These are phyloP conservation scores for Exophiala sideris DNA, from an alignment of 2,329 filamentous ascomycete species.

Conservation along the genomic window DNA sequence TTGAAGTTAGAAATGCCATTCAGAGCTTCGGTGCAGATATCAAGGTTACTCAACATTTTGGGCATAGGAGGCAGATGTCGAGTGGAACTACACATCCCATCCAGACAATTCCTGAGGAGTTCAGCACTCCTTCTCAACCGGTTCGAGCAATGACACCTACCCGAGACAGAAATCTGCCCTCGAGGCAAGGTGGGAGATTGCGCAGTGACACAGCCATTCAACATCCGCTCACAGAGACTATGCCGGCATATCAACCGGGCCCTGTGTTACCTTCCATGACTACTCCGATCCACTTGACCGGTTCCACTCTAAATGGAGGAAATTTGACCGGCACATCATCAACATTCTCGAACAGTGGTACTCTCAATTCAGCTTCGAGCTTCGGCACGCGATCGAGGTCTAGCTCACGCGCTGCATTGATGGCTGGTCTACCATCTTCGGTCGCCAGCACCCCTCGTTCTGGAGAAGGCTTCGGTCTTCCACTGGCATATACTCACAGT, in stretches of 20 bases:
- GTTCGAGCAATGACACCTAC: constrained; percentile 43
- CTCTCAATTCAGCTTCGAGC: constrained; percentile 14
- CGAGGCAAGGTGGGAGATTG: constrained; percentile 40
- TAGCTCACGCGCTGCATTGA: constrained; percentile 25
- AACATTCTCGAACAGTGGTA: constrained; percentile 22
- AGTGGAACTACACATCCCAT: constrained; percentile 31
- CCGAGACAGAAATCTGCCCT: constrained; percentile 37
- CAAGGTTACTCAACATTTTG: constrained; percentile 22
- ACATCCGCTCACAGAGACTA: constrained; percentile 34
- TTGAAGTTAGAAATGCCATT: constrained; percentile 60
- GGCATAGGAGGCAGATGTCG: constrained; percentile 31
- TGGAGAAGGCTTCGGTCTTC: constrained; percentile 71
- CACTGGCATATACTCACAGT: constrained; percentile 44
- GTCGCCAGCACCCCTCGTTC: constrained; percentile 71
- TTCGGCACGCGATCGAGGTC: constrained; percentile 26
- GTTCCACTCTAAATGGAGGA: constrained; percentile 20
- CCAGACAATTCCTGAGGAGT: constrained; percentile 33
- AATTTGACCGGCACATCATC: constrained; percentile 16
- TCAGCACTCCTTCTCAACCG: constrained; percentile 31
- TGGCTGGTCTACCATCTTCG: constrained; percentile 42
- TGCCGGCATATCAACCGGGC: constrained; percentile 14
- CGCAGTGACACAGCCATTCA: constrained; percentile 52
- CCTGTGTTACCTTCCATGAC: constrained; percentile 18
- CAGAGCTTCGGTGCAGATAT: constrained; percentile 48
- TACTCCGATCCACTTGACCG: constrained; percentile 24